Percentiles rank a stretch among this genome's conserved stretches.
These are phyloP conservation scores for Huntiella abstrusa DNA, from an alignment of 2,329 filamentous ascomycete species.

Conservation along the genomic window DNA sequence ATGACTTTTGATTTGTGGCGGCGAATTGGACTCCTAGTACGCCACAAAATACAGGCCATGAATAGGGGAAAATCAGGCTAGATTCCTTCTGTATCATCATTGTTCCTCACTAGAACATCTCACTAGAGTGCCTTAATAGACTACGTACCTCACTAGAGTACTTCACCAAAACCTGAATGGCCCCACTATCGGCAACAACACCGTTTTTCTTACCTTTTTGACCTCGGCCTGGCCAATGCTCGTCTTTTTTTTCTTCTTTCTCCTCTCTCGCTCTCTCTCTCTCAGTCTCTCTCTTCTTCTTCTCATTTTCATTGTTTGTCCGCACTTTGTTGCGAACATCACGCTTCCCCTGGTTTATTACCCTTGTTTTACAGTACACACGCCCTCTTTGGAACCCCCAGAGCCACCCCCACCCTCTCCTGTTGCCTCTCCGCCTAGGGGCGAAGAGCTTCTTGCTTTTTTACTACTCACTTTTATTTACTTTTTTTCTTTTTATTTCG, in stretches of 20 bases:
- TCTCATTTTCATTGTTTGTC: slow-evolving; percentile 3
- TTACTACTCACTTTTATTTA: not conserved
- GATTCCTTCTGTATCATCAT: not conserved
- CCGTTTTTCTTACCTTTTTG: not conserved
- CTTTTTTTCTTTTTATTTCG: not conserved
- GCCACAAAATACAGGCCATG: not conserved
- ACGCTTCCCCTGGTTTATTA: not conserved
- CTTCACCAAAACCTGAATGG: not conserved
- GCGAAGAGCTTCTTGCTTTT: not conserved
- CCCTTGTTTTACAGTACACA: not conserved
- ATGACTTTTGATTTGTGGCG: not conserved
- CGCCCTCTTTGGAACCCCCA: not conserved
- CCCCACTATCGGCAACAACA: too few relatives aligned
- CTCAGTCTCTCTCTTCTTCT: not conserved
- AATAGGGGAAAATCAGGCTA: not conserved
- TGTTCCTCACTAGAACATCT: not conserved
- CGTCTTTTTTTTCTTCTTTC: not conserved
- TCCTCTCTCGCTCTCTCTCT: slow-evolving; percentile 1
- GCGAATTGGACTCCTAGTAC: not conserved
- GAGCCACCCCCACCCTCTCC: not conserved
- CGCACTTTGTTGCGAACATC: slow-evolving; percentile 2
- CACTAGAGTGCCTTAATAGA: not conserved
- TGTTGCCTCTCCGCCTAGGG: not conserved
- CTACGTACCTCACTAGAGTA: not conserved
- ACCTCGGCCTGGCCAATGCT: not conserved